Evolutionary conservation across 208 protist genomes (phyloP).

Genomic region (Leishmania tarentolae): DNA sequence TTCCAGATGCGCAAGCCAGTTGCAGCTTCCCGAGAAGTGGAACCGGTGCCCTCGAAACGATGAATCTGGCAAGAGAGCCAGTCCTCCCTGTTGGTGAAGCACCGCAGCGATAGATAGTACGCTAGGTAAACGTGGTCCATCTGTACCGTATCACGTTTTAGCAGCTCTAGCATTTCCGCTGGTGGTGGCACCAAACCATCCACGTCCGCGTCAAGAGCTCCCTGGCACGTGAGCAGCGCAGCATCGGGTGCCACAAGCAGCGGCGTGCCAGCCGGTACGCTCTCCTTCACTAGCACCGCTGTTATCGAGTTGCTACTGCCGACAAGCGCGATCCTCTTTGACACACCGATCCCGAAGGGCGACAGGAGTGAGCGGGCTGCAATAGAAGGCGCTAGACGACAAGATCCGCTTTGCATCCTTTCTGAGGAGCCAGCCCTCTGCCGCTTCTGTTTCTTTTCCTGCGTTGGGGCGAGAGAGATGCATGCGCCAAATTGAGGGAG

Average conservation of each 20-base stretch:
- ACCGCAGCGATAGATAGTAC: conserved; percentile 33
- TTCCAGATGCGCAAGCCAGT: conserved; percentile 15
- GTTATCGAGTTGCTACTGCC: background rate
- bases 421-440: background rate
- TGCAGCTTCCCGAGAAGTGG: background rate
- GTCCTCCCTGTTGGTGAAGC: conserved; percentile 13
- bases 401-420: conserved; percentile 2
- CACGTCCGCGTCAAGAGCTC: conserved; percentile 31
- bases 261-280: conserved; percentile 4
- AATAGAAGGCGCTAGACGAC: background rate
- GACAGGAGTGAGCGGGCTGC: conserved; percentile 22
- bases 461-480: background rate
- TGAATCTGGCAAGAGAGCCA: conserved; percentile 29
- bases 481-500: background rate
- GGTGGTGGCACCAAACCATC: conserved; percentile 42
- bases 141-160: conserved; percentile 10
- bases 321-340: conserved; percentile 15
- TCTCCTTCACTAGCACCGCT: conserved; percentile 3
- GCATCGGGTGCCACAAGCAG: conserved; percentile 32
- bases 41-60: background rate
- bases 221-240: conserved; percentile 31
- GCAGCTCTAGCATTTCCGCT: conserved; percentile 32
- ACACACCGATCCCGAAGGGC: conserved; percentile 33
- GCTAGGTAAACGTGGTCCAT: conserved; percentile 30
- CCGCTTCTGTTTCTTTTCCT: background rate